Evolutionary conservation across 371 early-diverging fungal genomes (phyloP), one percentile per base, ranked within the genome.

Genomic region (Mortierella sp.): DNA sequence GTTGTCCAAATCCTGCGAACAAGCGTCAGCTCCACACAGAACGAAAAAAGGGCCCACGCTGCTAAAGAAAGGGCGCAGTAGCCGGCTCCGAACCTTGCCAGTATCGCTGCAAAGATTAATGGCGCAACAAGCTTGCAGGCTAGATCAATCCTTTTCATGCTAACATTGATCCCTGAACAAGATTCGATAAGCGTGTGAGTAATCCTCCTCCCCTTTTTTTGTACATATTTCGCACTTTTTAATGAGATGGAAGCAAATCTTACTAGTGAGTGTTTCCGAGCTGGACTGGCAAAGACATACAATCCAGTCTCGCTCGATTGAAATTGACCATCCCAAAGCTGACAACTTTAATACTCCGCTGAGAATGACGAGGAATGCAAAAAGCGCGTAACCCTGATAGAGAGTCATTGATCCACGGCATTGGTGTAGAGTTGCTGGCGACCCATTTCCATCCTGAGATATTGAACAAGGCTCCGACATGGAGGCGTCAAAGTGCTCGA

Each of bases 251-350:
- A 60, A 19, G 19, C 26, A 62, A 14, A 45, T n/a, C 66, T 64
- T 69, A 82, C 83, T 44, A 14, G 83, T 82, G 56, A 84, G 60
- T 4, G 59, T 4, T 18, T 66, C 61, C 25, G 68, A 73, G 37
- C 83, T 62, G 12, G 74, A 75, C 12, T 64, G 66, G n/a, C 82
- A 77, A 9, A 86, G 47, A 16, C 81, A 80, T 5, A 86, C 83
- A 12, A 81, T 70, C 86, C 88, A 87, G 48, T 86, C 86, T 26
- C 80, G 76, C 60, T 86, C 86, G 58, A 87, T 81, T 0, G 83
- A 68, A 45, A 86, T 83, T 52, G 80, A 75, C 62, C 70, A 70
- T 4, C 82, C 84, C 6, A 83, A 72, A 44, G 81, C 82, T 6
- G 84, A 80, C 4, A 85, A 65, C 43, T 80, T 72, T 60, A 81